A percentile compares a stretch with the other conserved stretches of the same genome.
Evolutionary conservation across 495 filamentous ascomycete genomes (phyloP).

Genomic region (Podospora fimiseda): DNA sequence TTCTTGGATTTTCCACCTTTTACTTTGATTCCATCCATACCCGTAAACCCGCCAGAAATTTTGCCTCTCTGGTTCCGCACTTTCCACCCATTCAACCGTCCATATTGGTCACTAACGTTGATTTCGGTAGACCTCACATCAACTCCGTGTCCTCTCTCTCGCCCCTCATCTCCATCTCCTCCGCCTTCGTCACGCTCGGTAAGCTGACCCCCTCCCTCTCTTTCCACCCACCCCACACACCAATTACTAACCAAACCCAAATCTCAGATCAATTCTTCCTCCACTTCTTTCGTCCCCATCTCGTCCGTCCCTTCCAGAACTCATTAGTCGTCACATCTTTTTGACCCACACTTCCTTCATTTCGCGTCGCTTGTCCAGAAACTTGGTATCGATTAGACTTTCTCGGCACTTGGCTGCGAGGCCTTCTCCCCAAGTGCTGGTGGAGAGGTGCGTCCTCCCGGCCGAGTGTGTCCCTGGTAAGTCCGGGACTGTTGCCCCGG

Average conservation of each 20-base stretch:
- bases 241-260: background rate
- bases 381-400: constrained; percentile 45
- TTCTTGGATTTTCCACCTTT: constrained; percentile 5
- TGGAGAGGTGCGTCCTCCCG: constrained; percentile 40
- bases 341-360: constrained; percentile 49
- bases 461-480: constrained; percentile 36
- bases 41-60: background rate
- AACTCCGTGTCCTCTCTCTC: constrained; percentile 46
- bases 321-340: constrained; percentile 51
- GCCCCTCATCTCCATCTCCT: constrained; percentile 49
- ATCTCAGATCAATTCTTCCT: constrained; percentile 28
- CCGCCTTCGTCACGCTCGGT: constrained; percentile 47
- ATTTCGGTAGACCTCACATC: constrained; percentile 45
- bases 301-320: constrained; percentile 48
- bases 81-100: too few relatives aligned
- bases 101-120: too few relatives aligned
- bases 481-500: constrained; percentile 18
- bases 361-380: constrained; percentile 47
- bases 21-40: background rate
- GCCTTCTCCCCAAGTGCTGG: constrained; percentile 37
- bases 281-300: constrained; percentile 41
- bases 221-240: too few relatives aligned
- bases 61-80: too few relatives aligned
- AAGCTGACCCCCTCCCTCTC: background rate
- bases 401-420: constrained; percentile 38